Base-by-base conservation (phyloP, 129 eudicot genomes). In the Escallonia herrerae region DNA sequence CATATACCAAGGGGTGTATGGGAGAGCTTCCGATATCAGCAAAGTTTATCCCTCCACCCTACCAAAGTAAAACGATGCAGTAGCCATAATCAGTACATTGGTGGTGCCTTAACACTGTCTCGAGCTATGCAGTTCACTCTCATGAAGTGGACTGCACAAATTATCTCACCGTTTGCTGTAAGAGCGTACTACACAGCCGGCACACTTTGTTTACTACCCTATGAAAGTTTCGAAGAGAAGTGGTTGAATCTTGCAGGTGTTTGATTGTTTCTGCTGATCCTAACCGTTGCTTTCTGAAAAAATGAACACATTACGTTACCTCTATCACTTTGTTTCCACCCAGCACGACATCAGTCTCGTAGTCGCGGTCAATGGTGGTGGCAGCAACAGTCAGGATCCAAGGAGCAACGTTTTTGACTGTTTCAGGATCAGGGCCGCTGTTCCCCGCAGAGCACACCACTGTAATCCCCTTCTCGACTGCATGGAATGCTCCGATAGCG, bases 391-490 rank as follows among this genome's bases (percentile, higher is more conserved):
- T 70, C 22, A 70, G 6, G 4, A 70, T 59, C 74, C 74, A 60
- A n/a, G 74, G 74, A 49, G 67, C 56, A 56, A 45, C 74, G 50
- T 70, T 70, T 2, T 43, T 67, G 0, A 70, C 60, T 2, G 67
- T 59, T n/a, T 39, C 7, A 0, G 39, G 45, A 0, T 45, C 60
- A 8, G 67, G 74, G 5, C 67, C 74, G 8, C 14, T 6, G 60
- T 70, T 70, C 13, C 74, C 74, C 38, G 74, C 74, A 2, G 74
- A 48, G 39, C 66, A 70, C 2, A 70, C 74, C 59, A 70, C 74
- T 60, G 50, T 59, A 2, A 70, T 55, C 11, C 67, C 74, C 65
- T 13, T 60, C 15, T 70, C 58, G 4, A 45, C 15, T 9, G 74
- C 74, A 50, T 70, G 67, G 45, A 46, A 70, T 1, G 67, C 8